Evolutionary conservation across 805 yeast genomes (phyloP).

Genomic region (Ogataea thermomethanolica): DNA sequence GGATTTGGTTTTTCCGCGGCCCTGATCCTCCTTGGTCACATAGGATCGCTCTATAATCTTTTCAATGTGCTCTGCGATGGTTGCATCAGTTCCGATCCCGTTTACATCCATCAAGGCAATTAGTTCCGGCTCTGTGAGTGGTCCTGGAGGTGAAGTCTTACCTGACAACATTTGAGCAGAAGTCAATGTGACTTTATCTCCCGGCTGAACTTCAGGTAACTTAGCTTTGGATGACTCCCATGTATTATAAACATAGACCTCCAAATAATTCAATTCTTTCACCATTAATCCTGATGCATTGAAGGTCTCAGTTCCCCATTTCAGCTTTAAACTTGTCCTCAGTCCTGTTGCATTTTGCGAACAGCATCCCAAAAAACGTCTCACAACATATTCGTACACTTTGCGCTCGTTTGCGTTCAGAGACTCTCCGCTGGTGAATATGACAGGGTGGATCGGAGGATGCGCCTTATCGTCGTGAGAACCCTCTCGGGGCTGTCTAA

Average conservation of each 20-base stretch:
- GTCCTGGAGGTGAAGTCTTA: constrained; percentile 73
- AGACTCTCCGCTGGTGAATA: constrained; percentile 23
- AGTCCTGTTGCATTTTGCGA: constrained; percentile 86
- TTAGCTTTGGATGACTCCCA: constrained; percentile 65
- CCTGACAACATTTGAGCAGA: constrained; percentile 67
- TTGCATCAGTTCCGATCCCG: constrained; percentile 98
- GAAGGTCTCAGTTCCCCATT: constrained; percentile 80
- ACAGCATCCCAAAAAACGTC: constrained; percentile 89
- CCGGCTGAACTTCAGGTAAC: constrained; percentile 59
- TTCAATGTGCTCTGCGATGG: constrained; percentile 96
- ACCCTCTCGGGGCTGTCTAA: constrained; percentile 73
- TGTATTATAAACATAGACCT: constrained; percentile 70
- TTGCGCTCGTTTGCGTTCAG: constrained; percentile 51
- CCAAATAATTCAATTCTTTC: constrained; percentile 69
- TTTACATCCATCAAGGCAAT: constrained; percentile 93
- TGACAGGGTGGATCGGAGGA: constrained; percentile 95
- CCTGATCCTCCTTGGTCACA: constrained; percentile 42
- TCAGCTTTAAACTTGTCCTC: constrained; percentile 54
- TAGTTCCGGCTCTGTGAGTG: constrained; percentile 87
- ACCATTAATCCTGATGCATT: constrained; percentile 73
- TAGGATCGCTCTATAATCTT: constrained; percentile 70
- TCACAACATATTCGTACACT: constrained; percentile 81
- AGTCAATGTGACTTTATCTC: constrained; percentile 54
- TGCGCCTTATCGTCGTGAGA: constrained; percentile 90
- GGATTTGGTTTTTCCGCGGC: constrained; percentile 36